Conservation (phyloP, 2,329 filamentous ascomycete genomes). For the Fusarium transvaalense region DNA sequence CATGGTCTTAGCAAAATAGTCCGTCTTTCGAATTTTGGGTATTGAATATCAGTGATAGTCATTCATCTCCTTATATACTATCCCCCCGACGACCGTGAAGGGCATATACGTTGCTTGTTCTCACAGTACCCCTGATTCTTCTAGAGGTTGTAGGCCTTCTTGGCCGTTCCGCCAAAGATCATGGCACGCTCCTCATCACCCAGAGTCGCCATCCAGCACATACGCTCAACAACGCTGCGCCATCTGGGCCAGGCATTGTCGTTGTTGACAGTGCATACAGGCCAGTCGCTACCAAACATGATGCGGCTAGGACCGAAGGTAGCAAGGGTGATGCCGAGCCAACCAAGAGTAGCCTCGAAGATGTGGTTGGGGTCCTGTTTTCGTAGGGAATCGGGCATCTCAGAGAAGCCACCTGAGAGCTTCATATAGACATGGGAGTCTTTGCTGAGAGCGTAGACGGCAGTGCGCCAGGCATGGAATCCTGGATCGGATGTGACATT, state of each 20-base stretch:
- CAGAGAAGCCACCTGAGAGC: slow-evolving; percentile 86
- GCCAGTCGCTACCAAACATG: slow-evolving; percentile 96
- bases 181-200: slow-evolving; percentile 70
- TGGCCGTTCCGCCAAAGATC: slow-evolving; percentile 80
- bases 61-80: background rate
- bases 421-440: slow-evolving; percentile 84
- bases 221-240: slow-evolving; percentile 75
- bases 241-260: slow-evolving; percentile 80
- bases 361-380: slow-evolving; percentile 65
- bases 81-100: background rate
- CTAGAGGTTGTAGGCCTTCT: slow-evolving; percentile 74
- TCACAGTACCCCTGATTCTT: background rate
- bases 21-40: background rate
- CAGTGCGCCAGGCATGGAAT: slow-evolving; percentile 76
- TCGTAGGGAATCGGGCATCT: slow-evolving; percentile 73
- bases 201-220: slow-evolving; percentile 74
- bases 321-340: slow-evolving; percentile 78
- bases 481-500: slow-evolving; percentile 66
- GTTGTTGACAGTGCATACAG: slow-evolving; percentile 79
- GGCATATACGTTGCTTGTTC: background rate
- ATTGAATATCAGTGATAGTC: background rate
- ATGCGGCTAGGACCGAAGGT: slow-evolving; percentile 78
- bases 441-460: slow-evolving; percentile 75
- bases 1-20: slow-evolving; percentile 5
- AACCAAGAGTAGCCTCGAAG: slow-evolving; percentile 74